Percentiles rank a stretch among this genome's conserved stretches.
These are phyloP conservation scores for Penicillium bialowiezense DNA, from an alignment of 495 filamentous ascomycete species.

Conservation along the genomic window DNA sequence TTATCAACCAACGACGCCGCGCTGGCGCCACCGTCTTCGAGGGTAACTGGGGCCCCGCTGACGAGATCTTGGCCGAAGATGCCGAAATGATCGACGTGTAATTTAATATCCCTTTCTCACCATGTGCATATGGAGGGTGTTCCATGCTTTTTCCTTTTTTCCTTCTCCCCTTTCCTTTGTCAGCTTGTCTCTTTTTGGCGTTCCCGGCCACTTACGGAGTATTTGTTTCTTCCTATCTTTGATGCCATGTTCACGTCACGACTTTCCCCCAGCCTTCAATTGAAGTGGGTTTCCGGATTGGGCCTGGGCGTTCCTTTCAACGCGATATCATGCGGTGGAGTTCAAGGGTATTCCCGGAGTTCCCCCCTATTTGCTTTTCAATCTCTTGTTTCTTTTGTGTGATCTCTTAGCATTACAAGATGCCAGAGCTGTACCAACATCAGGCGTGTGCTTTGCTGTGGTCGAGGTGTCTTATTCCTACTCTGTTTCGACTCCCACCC, in stretches of 20 bases:
- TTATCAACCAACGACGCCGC: constrained; percentile 69
- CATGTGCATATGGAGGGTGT: constrained; percentile 43
- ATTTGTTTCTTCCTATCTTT: constrained; percentile 19
- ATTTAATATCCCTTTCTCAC: constrained; percentile 32
- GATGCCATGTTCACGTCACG: constrained; percentile 22
- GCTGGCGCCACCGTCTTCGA: constrained; percentile 90
- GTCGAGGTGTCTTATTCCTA: too few species aligned
- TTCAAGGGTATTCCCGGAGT: constrained; percentile 21
- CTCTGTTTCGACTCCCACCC: too few species aligned
- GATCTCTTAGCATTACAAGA: constrained; percentile 23
- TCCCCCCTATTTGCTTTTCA: constrained; percentile 21
- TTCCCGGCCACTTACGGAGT: constrained; percentile 24
- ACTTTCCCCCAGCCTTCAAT: constrained; percentile 22
- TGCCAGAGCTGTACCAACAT: constrained; percentile 25
- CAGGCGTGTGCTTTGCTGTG: constrained; percentile 4
- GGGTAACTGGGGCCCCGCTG: constrained; percentile 89
- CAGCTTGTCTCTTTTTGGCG: constrained; percentile 26
- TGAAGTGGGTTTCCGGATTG: constrained; percentile 21
- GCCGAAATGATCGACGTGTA: constrained; percentile 72
- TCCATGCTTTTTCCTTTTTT: constrained; percentile 25
- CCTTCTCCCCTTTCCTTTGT: constrained; percentile 30
- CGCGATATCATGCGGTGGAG: constrained; percentile 20
- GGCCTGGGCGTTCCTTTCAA: constrained; percentile 11
- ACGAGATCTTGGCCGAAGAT: constrained; percentile 66
- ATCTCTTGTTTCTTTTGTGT: constrained; percentile 25